These are phyloP conservation scores for Pythium biforme DNA, from an alignment of 352 stramenopile species.

Conservation along the genomic window DNA sequence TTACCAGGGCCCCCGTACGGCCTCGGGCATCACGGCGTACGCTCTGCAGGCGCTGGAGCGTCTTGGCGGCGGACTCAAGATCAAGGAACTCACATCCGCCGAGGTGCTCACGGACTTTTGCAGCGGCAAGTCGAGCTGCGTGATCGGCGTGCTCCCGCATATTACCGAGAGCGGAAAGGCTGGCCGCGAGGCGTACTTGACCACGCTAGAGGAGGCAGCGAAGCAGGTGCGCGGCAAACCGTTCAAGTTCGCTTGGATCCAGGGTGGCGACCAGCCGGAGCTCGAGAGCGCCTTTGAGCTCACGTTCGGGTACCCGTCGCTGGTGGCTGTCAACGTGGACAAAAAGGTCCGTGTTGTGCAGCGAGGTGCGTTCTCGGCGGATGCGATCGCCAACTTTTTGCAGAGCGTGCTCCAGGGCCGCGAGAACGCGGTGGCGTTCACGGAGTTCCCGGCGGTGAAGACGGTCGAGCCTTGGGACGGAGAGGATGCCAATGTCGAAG, in stretches of 20 bases:
- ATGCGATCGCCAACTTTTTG: slow-evolving; percentile 75
- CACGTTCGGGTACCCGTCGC: slow-evolving; percentile 89
- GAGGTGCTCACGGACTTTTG: slow-evolving; percentile 80
- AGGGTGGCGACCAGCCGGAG: slow-evolving; percentile 81
- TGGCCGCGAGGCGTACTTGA: slow-evolving; percentile 84
- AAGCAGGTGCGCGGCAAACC: slow-evolving; percentile 89
- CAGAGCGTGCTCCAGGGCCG: slow-evolving; percentile 66
- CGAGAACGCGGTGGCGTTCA: slow-evolving; percentile 61
- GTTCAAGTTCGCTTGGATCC: slow-evolving; percentile 91
- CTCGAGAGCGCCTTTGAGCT: slow-evolving; percentile 88
- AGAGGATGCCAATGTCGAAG: slow-evolving; percentile 71
- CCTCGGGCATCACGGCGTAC: slow-evolving; percentile 78
- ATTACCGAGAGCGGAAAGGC: slow-evolving; percentile 87
- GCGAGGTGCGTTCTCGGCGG: slow-evolving; percentile 63
- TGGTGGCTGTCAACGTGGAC: slow-evolving; percentile 87
- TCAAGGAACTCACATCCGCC: slow-evolving; percentile 76
- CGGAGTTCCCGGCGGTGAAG: slow-evolving; percentile 58
- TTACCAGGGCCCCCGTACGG: slow-evolving; percentile 88
- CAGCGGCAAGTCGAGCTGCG: slow-evolving; percentile 86
- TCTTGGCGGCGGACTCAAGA: slow-evolving; percentile 68
- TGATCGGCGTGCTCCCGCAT: slow-evolving; percentile 88
- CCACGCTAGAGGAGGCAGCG: slow-evolving; percentile 71
- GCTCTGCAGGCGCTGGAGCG: slow-evolving; percentile 70
- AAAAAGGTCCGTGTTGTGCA: slow-evolving; percentile 85
- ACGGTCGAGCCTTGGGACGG: slow-evolving; percentile 79